Base-by-base conservation (phyloP, 2,329 filamentous ascomycete species). In the Fusarium hostae region DNA sequence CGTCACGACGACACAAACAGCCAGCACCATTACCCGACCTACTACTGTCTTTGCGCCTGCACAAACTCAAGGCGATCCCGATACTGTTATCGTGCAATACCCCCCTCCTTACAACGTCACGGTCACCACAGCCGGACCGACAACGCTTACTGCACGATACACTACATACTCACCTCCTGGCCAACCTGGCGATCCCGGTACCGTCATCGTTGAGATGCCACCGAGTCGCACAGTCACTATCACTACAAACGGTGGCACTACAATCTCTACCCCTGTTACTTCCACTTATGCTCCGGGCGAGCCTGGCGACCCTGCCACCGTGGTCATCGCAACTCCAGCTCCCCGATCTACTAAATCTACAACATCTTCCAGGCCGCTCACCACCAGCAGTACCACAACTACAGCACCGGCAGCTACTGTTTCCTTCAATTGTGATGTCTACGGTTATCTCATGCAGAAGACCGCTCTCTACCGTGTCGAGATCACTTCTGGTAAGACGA, bases 391-490 rank as follows among this genome's bases (percentile, higher is more conserved):
- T 8, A 65, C 63, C 9, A 45, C 63, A 20, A 59, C 57, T 4
- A 64, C n/a, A 35, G 34, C 24, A 3, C 41, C 67, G 5, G 50
- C 52, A 22, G 66, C 61, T 5, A 68, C 65, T 7, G 44, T 59
- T 10, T 24, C 28, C 5, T 73, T 73, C 56, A 54, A 48, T 20
- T 73, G 70, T 37, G 70, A 73, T 35, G 40, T 68, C 18, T 74
- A 73, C 15, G 71, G 71, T 4, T 73, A 73, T 4, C 67, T 73
- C 30, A 71, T 73, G 18, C 67, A 73, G 26, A 69, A 71, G 52
- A 68, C 68, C 1, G 48, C 67, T 2, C 41, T 73, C 6, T 73
- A 66, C 57, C 63, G 71, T 20, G 71, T 73, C 15, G 70, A 73
- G 13, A 65, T 73, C 22, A 51, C 59, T 5, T 55, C 52, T 10